Evolutionary conservation across 129 eudicot genomes (phyloP).

Genomic region (Solidago caesia): DNA sequence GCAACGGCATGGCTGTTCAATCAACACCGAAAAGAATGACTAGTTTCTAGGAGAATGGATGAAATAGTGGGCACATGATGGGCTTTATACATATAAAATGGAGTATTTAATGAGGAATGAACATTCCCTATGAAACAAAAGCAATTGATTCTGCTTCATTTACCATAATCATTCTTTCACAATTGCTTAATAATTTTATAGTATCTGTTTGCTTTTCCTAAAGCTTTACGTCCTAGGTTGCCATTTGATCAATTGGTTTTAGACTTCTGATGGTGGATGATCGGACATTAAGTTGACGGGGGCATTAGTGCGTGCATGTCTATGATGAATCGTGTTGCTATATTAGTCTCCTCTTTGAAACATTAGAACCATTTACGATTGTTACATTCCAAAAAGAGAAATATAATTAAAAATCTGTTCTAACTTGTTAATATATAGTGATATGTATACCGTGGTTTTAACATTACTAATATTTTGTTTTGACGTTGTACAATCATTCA

Average conservation of each 20-base stretch:
- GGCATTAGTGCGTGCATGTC: neutral
- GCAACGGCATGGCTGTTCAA: slow-evolving; percentile 68
- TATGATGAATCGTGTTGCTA: neutral
- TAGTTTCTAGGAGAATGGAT: slow-evolving; percentile 25
- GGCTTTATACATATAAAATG: slow-evolving; percentile 18
- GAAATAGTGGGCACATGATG: slow-evolving; percentile 11
- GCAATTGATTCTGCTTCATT: slow-evolving; percentile 4
- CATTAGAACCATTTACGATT: too few relatives aligned
- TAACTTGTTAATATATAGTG: too few relatives aligned
- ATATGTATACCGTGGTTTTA: too few relatives aligned
- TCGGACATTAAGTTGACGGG: neutral
- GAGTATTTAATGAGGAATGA: slow-evolving; percentile 22
- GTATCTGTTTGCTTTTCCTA: neutral
- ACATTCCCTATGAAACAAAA: slow-evolving; percentile 13
- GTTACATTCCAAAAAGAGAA: too few relatives aligned
- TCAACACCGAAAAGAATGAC: slow-evolving; percentile 17
- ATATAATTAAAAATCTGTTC: too few relatives aligned
- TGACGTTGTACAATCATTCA: too few relatives aligned
- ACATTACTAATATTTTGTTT: too few relatives aligned
- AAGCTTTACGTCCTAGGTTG: neutral
- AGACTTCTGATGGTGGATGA: neutral
- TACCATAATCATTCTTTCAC: slow-evolving; percentile 17
- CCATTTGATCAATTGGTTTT: neutral
- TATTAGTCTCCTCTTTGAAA: too few relatives aligned
- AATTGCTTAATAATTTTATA: slow-evolving; percentile 11